Evolutionary conservation across 78 protist genomes (phyloP), one percentile per base, ranked within the genome.

Genomic region (Paulinella micropora): DNA sequence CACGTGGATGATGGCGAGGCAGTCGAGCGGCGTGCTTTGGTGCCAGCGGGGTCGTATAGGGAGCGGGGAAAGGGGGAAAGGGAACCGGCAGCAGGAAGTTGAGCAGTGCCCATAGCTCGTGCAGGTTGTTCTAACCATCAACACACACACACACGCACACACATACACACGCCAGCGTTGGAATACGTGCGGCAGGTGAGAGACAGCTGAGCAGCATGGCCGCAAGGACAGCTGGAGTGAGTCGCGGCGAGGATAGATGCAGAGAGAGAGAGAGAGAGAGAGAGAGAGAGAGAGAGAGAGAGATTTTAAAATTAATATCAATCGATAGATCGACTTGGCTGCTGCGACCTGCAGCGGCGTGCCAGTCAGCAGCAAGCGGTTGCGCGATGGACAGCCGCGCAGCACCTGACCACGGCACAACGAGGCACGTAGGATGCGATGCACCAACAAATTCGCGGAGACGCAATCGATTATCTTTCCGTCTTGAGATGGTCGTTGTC

Each of bases 31-130:
- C n/a, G n/a, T n/a, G n/a, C n/a, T n/a, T n/a, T n/a, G n/a, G n/a
- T n/a, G n/a, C n/a, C n/a, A n/a, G n/a, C n/a, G n/a, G n/a, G n/a
- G n/a, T n/a, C n/a, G n/a, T n/a, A n/a, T n/a, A n/a, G n/a, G n/a
- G n/a, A n/a, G n/a, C n/a, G n/a, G n/a, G n/a, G n/a, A n/a, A n/a
- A n/a, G 94, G 86, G 23, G 85, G 34, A 88, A 98, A 98, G 34
- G 96, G 86, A 37, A 92, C 97, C 29, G 99, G 99, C 29, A 96
- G 90, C 39, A 98, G 91, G 89, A 96, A 98, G 93, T 98, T 97
- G 87, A 98, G 94, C 37, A 98, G 95, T 35, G 99, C 97, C 99
- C 99, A 97, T 29, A 98, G 93, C 92, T 98, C 99, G 86, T 95
- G 96, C 34, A 98, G 90, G 93, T 98, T 97, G 92, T 98, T 98